Evolutionary conservation across 2,329 filamentous ascomycete genomes (phyloP).

Genomic region (Alternaria triticina): DNA sequence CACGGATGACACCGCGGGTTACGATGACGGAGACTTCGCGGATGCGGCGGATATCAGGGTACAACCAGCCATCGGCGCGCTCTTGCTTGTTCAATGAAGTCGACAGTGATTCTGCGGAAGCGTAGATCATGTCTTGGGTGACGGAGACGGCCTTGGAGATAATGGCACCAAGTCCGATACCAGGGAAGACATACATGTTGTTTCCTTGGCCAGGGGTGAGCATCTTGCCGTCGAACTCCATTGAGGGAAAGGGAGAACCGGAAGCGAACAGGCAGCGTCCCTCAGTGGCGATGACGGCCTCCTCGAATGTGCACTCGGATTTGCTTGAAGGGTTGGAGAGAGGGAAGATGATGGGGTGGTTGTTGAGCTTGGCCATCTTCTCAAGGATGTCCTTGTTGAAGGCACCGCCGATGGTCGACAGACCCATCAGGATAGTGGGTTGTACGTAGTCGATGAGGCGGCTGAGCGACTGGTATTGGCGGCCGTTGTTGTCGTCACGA

Average conservation of each 20-base stretch:
- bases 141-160: slow-evolving; percentile 84
- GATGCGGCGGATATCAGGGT: slow-evolving; percentile 89
- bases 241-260: slow-evolving; percentile 85
- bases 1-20: slow-evolving; percentile 90
- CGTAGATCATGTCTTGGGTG: slow-evolving; percentile 97
- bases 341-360: slow-evolving; percentile 80
- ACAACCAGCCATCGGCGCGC: slow-evolving; percentile 81
- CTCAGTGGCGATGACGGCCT: slow-evolving; percentile 88
- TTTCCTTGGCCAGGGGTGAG: slow-evolving; percentile 69
- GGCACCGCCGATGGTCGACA: slow-evolving; percentile 91
- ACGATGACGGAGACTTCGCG: slow-evolving; percentile 87
- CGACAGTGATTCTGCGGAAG: slow-evolving; percentile 81
- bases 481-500: slow-evolving; percentile 68
- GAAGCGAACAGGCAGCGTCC: slow-evolving; percentile 93
- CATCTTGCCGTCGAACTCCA: slow-evolving; percentile 56
- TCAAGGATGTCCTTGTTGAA: slow-evolving; percentile 89
- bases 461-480: slow-evolving; percentile 77
- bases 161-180: slow-evolving; percentile 91
- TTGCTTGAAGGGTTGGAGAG: slow-evolving; percentile 96
- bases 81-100: slow-evolving; percentile 82
- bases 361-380: slow-evolving; percentile 64
- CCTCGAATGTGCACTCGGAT: slow-evolving; percentile 96
- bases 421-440: slow-evolving; percentile 91
- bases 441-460: slow-evolving; percentile 94
- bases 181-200: slow-evolving; percentile 95